A percentile compares a stretch with the other conserved stretches of the same genome.
Evolutionary conservation across 1,284 basidiomycete genomes (phyloP).

Genomic region (Termitomyces sp.): DNA sequence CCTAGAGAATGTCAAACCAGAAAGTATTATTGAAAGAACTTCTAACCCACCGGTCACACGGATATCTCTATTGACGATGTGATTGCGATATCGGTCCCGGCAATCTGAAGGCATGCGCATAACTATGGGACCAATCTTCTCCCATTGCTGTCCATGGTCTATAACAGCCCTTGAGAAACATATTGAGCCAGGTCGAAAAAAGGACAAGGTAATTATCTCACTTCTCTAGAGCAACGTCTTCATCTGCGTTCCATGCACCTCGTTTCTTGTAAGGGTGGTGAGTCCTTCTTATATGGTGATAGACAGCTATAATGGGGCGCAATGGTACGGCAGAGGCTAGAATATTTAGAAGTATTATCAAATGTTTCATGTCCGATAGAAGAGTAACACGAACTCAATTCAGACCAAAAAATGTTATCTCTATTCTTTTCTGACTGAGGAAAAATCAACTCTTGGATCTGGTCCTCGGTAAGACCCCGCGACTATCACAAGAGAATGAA

Average conservation of each 20-base stretch:
- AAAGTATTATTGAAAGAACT: neutral
- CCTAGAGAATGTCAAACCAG: conserved; percentile 29
- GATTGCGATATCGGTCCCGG: conserved; percentile 79
- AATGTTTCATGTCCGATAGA: neutral
- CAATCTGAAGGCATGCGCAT: conserved; percentile 75
- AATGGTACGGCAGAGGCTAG: conserved; percentile 63
- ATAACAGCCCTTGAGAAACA: conserved; percentile 53
- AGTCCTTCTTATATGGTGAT: conserved; percentile 69
- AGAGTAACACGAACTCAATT: conserved; percentile 55
- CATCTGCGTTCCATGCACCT: conserved; percentile 65
- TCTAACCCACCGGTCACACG: conserved; percentile 42
- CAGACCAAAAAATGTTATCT: conserved; percentile 68
- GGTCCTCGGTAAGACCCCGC: conserved; percentile 45
- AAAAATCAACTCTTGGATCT: conserved; percentile 59
- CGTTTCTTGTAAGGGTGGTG: conserved; percentile 63
- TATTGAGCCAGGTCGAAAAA: neutral
- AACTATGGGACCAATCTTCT: conserved; percentile 62
- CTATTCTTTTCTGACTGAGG: conserved; percentile 55
- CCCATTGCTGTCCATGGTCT: conserved; percentile 74
- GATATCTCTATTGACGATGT: conserved; percentile 57
- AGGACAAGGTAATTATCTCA: conserved; percentile 27
- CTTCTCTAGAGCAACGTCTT: conserved; percentile 65
- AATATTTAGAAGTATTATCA: conserved; percentile 4
- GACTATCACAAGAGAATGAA: conserved; percentile 14
- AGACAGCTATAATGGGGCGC: conserved; percentile 75